phyloP scores from a whole-genome alignment of 148 eudicot species.

The Camellia sinensis region DNA sequence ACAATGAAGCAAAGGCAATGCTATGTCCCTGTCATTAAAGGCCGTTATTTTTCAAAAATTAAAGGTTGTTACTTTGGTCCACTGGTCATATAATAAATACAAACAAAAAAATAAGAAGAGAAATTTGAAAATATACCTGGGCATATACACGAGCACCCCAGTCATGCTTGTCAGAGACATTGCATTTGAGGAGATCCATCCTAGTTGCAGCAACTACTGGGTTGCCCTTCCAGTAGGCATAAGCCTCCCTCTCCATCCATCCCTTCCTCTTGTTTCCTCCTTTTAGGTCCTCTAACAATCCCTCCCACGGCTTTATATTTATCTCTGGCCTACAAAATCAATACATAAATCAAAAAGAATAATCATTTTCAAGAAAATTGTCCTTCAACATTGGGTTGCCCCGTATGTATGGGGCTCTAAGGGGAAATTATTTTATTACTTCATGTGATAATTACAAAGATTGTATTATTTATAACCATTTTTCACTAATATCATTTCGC shows the following conservation, averaged over 20 bases:
- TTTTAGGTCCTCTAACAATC: constrained; percentile 47
- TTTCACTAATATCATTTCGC: too few relatives aligned
- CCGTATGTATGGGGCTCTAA: too few relatives aligned
- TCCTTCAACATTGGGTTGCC: too few relatives aligned
- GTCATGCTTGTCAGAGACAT: constrained; percentile 62
- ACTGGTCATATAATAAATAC: neutral
- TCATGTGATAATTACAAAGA: too few relatives aligned
- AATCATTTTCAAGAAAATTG: neutral
- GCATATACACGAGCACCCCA: constrained; percentile 67
- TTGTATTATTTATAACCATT: too few relatives aligned
- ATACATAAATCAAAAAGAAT: neutral
- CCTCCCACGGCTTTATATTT: constrained; percentile 71
- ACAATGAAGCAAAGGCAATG: too few relatives aligned
- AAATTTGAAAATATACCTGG: constrained; percentile 37
- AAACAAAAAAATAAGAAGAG: neutral
- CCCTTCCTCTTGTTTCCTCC: constrained; percentile 57
- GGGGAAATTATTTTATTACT: too few relatives aligned
- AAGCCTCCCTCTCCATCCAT: constrained; percentile 66
- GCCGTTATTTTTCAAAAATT: too few relatives aligned
- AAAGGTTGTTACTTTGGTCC: too few relatives aligned
- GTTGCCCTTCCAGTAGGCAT: constrained; percentile 90
- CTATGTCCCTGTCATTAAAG: too few relatives aligned
- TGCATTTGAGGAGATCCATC: constrained; percentile 72
- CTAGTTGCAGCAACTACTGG: constrained; percentile 60
- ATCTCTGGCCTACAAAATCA: constrained; percentile 55